Base-by-base conservation (phyloP, 495 filamentous ascomycete genomes). In the Xylaria sp. region DNA sequence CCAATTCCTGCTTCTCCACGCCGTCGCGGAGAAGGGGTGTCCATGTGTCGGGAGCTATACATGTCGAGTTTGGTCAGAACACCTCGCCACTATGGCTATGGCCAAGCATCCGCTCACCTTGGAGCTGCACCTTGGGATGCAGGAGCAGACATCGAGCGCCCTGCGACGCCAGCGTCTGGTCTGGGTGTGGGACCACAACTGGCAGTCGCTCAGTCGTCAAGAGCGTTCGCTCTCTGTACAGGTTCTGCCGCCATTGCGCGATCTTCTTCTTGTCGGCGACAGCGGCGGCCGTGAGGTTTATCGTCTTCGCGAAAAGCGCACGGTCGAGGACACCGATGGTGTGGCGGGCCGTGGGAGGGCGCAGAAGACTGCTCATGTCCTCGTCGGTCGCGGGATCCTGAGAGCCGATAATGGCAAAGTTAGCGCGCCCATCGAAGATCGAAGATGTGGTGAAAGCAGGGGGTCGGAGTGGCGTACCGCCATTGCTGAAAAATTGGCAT, bases 221-320 rank as follows among this genome's bases (percentile, higher is more conserved):
- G 7, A 92, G 72, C 72, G 96, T 91, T 33, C 82, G 77, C 44
- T 82, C 88, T 33, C 81, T 83, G 5, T 82, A 68, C 41, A 98
- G 83, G 46, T 85, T 82, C 66, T 85, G 85, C 44, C 91, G 88
- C 77, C 91, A 89, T 41, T 79, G 84, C 2, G 91, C 84, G 61
- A 98, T 95, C 73, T 93, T 86, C 48, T 87, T 90, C 41, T 82
- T 83, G 72, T 97, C 90, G 70, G 87, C 86, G 24, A 99, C 81
- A 46, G 89, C 86, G 12, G 94, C 96, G n/a, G 94, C 95, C 19
- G 93, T 86, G 29, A 95, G 79, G 19, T 90, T 88, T 48, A 97
- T 76, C 0, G 83, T 91, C 76, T 91, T 94, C 40, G 85, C 82
- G 82, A 98, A 98, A 74, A 95, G 90, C 19, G 91, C 85, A 37